These are phyloP conservation scores for Cytospora mali DNA, from an alignment of 2,329 filamentous ascomycete species.

Conservation along the genomic window DNA sequence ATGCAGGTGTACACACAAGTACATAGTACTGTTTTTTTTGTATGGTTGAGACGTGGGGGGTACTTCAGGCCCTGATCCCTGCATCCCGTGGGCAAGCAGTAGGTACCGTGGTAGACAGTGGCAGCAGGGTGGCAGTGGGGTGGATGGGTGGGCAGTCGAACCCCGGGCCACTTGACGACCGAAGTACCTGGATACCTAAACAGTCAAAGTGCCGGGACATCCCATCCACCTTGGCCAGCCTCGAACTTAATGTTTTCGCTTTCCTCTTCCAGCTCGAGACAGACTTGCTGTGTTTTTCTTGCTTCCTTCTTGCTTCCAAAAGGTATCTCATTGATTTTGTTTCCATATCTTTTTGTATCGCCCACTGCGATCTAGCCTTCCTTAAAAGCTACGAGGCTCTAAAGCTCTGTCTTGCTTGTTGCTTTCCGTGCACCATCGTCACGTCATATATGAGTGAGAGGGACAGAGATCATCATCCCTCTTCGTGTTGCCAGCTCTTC, in stretches of 20 bases:
- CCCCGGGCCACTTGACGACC: not conserved
- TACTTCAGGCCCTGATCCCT: not conserved
- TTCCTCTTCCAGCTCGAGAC: not conserved
- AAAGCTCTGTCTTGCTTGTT: not conserved
- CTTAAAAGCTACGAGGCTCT: not conserved
- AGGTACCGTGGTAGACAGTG: not conserved
- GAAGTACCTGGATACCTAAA: not conserved
- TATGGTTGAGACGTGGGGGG: not conserved
- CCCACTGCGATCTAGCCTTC: not conserved
- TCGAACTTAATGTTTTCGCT: not conserved
- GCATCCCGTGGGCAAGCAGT: not conserved
- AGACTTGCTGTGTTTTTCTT: not conserved
- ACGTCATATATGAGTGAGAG: conserved; percentile 8
- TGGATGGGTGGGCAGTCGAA: not conserved
- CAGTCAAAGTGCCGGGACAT: not conserved
- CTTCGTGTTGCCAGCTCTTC: not conserved
- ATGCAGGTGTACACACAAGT: not conserved
- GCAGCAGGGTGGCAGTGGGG: not conserved
- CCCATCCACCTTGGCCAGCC: not conserved
- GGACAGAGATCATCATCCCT: not conserved
- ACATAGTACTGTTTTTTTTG: not conserved
- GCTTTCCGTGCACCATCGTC: not conserved
- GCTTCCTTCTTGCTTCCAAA: not conserved
- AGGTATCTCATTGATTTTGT: too few relatives aligned
- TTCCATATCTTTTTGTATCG: not conserved